phyloP scores from a whole-genome alignment of 768 basidiomycete genomes.

The Lactifluus hygrophoroides region DNA sequence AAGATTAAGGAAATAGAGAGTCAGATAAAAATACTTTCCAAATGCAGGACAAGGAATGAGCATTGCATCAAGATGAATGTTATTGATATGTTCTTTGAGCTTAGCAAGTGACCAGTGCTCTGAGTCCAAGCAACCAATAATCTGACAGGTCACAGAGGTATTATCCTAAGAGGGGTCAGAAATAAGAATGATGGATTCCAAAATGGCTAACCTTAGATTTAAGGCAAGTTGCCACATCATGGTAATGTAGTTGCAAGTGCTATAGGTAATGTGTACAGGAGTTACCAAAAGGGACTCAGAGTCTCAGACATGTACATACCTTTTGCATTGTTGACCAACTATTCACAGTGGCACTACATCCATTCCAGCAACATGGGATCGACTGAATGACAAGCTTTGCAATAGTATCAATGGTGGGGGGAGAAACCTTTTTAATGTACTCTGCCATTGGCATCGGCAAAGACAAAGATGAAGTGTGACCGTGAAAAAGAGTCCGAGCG shows the following conservation, averaged over 20 bases:
- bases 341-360: conserved; percentile 4
- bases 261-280: neutral
- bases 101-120: neutral
- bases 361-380: conserved; percentile 4
- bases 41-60: conserved; percentile 3
- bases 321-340: conserved; percentile 8
- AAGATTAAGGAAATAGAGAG: neutral
- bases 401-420: neutral
- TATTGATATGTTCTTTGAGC: neutral
- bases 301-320: neutral
- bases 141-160: neutral
- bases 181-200: neutral
- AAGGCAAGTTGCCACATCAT: neutral
- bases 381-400: conserved; percentile 22
- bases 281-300: neutral
- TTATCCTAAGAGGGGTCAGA: neutral
- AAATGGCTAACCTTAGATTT: neutral
- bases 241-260: conserved; percentile 3
- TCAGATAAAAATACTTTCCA: neutral
- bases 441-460: neutral
- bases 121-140: neutral
- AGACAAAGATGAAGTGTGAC: too few relatives aligned
- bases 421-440: neutral
- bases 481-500: neutral
- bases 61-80: neutral